Base-by-base conservation (phyloP, 129 eudicot species). In the Pseudognaphalium luteoalbum region DNA sequence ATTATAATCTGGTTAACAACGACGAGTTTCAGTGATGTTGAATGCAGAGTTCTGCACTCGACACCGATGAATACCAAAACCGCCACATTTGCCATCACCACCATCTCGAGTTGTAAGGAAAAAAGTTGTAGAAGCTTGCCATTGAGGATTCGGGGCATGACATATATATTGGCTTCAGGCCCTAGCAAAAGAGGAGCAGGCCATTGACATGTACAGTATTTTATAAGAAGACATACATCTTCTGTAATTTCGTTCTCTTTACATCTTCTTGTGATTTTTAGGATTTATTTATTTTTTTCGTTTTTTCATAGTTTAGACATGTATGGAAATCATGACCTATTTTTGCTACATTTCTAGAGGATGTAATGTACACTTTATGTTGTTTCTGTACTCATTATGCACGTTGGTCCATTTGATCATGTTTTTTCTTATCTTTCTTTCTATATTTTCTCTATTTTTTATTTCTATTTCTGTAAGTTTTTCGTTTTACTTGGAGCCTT, bases 111-210 rank as follows among this genome's bases (percentile, higher is more conserved):
- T 11, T 28, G 69, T 7, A 17, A 32, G 7, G 39, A 30, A 51
- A 51, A 3, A 2, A 8, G 19, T 19, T 30, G 20, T 34, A 64
- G 69, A 30, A 32, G 69, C 25, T 64, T 64, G 20, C 19, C 9
- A 50, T 7, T 54, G 63, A 70, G 74, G 63, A 52, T 50, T 15
- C 30, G 54, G 17, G 63, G 50, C 25, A 12, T 42, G 56, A 14
- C 30, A 39, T 6, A 41, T 42, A 68, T 4, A 42, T 21, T 68
- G 73, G 73, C 73, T 68, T 68, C 73, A 6, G 73, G 73, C n/a
- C 73, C 73, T n/a, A 68, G 73, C 73, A 68, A 68, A 68, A 68
- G 73, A 68, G 73, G 73, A 42, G 35, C 59, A 68, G 73, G 73
- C 6, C 73, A 68, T 68, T 68, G 17, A 70, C 42, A 12, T 54